Evolutionary conservation across 495 filamentous ascomycete species (phyloP).

Genomic region (Aspergillus nanangensis): DNA sequence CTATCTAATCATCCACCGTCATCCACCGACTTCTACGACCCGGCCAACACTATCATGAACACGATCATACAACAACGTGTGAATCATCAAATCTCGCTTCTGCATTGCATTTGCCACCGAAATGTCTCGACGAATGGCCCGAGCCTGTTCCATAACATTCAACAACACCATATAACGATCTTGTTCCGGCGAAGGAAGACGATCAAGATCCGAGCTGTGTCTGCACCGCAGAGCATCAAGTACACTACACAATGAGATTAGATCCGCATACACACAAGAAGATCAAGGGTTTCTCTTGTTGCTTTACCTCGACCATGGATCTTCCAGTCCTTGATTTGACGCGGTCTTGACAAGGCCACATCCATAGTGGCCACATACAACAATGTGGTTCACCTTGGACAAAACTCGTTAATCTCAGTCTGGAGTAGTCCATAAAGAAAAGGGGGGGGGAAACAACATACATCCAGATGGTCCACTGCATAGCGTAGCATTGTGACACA

Average conservation of each 20-base stretch:
- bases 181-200: neutral
- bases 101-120: neutral
- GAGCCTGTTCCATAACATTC: neutral
- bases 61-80: neutral
- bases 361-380: slow-evolving; percentile 3
- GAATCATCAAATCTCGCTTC: neutral
- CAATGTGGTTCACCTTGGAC: neutral
- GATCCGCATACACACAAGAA: neutral
- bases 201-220: neutral
- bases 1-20: too few relatives aligned
- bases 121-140: neutral
- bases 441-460: neutral
- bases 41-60: too few relatives aligned
- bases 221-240: neutral
- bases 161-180: neutral
- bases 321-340: neutral
- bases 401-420: neutral
- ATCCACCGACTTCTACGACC: too few relatives aligned
- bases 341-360: neutral
- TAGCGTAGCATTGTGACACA: neutral
- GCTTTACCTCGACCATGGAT: neutral
- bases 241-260: neutral
- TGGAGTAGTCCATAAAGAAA: too few relatives aligned
- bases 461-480: neutral
- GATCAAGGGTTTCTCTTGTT: neutral